Evolutionary conservation across 1,284 basidiomycete species (phyloP).

Genomic region (Erythrobasidium hasegawianum): DNA sequence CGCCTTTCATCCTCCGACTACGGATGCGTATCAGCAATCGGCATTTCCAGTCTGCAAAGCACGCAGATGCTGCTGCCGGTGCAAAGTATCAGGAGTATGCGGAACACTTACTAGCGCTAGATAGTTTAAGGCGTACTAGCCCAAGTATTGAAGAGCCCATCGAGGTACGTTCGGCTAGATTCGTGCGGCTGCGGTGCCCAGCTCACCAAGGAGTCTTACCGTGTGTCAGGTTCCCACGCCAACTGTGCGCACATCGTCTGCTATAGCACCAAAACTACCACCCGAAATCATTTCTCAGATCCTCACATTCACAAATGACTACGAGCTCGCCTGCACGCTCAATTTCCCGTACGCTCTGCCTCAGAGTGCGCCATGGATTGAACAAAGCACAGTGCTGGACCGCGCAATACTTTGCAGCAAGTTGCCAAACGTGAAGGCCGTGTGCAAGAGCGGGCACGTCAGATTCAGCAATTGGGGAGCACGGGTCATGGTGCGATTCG

Average conservation of each 20-base stretch:
- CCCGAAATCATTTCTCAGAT: slow-evolving; percentile 70
- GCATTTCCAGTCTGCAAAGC: slow-evolving; percentile 12
- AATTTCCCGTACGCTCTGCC: slow-evolving; percentile 64
- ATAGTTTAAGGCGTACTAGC: slow-evolving; percentile 18
- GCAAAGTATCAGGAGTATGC: slow-evolving; percentile 26
- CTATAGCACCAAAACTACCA: slow-evolving; percentile 53
- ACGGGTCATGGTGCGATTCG: slow-evolving; percentile 63
- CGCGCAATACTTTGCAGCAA: slow-evolving; percentile 63
- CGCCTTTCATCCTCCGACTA: slow-evolving; percentile 27
- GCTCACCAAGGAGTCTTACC: not conserved
- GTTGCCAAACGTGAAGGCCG: slow-evolving; percentile 48
- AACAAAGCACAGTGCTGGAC: slow-evolving; percentile 62
- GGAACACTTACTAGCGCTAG: slow-evolving; percentile 4
- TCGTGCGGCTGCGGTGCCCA: not conserved
- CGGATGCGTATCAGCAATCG: slow-evolving; percentile 27
- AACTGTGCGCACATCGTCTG: slow-evolving; percentile 15
- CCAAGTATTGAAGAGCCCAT: slow-evolving; percentile 29
- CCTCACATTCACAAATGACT: slow-evolving; percentile 68
- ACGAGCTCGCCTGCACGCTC: slow-evolving; percentile 72
- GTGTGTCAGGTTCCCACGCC: slow-evolving; percentile 27
- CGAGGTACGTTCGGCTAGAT: slow-evolving; percentile 12
- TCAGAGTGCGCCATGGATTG: slow-evolving; percentile 62
- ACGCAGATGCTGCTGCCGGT: slow-evolving; percentile 30
- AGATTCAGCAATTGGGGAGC: slow-evolving; percentile 66
- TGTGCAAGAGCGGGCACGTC: slow-evolving; percentile 12